A percentile compares a stretch with the other conserved stretches of the same genome.
phyloP scores from a whole-genome alignment of 2,329 filamentous ascomycete genomes.

The Hortaea werneckii region DNA sequence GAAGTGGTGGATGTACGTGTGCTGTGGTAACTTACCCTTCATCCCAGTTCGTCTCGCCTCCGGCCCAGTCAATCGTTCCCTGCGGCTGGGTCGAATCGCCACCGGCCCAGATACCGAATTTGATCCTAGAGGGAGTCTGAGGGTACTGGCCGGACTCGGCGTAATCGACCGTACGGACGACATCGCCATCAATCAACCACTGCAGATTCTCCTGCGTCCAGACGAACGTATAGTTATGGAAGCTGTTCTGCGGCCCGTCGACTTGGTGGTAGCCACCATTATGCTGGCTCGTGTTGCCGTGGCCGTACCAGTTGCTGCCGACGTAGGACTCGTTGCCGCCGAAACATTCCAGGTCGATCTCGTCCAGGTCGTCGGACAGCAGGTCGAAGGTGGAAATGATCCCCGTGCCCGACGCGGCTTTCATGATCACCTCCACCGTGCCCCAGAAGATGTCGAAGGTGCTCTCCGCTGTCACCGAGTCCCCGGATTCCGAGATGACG shows the following conservation, averaged over 20 bases:
- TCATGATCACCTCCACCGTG: conserved; percentile 65
- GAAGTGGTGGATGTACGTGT: no score
- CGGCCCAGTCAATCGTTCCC: conserved; percentile 31
- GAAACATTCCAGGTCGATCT: conserved; percentile 80
- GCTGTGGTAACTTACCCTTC: conserved; percentile 15
- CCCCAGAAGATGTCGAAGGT: conserved; percentile 84
- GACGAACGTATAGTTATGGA: conserved; percentile 59
- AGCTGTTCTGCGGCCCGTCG: conserved; percentile 45
- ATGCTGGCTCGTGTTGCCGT: conserved; percentile 53
- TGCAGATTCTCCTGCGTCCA: conserved; percentile 59
- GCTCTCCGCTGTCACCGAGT: conserved; percentile 68
- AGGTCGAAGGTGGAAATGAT: conserved; percentile 76
- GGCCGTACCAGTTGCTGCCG: conserved; percentile 67
- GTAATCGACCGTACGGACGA: conserved; percentile 52
- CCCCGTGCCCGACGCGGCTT: conserved; percentile 62
- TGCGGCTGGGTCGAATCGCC: conserved; percentile 62
- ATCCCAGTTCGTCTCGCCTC: conserved; percentile 24
- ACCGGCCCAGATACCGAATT: conserved; percentile 72
- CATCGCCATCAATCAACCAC: conserved; percentile 59
- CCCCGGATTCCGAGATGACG: conserved; percentile 56
- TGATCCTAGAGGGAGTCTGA: conserved; percentile 64
- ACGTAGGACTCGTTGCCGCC: conserved; percentile 54
- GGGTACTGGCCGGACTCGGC: conserved; percentile 42
- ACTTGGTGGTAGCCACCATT: conserved; percentile 54
- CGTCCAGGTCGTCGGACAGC: conserved; percentile 73